A percentile compares a stretch with the other conserved stretches of the same genome.
Evolutionary conservation across 352 stramenopile genomes (phyloP).

Genomic region (Phytopythium ostracodes): DNA sequence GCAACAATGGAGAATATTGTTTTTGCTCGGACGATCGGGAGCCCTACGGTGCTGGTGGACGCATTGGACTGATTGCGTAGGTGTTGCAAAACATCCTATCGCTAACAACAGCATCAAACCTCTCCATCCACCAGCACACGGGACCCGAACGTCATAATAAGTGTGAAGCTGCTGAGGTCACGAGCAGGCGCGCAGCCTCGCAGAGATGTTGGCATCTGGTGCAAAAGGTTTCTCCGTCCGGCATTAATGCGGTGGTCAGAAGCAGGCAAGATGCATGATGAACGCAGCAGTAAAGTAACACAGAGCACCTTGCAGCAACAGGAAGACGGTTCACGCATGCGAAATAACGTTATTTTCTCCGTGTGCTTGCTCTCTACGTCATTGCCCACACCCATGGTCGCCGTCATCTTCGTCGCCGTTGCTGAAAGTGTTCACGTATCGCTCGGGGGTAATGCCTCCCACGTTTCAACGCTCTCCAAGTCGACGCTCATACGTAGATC

Average conservation of each 20-base stretch:
- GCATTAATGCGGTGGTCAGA: not conserved
- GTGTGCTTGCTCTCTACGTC: not conserved
- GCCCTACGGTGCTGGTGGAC: not conserved
- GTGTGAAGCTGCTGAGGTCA: not conserved
- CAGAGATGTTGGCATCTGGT: too few species aligned
- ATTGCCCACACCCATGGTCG: not conserved
- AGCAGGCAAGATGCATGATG: not conserved
- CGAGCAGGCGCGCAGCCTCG: too few species aligned
- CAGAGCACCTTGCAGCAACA: not conserved
- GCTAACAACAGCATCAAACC: not conserved
- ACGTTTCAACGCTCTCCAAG: too few species aligned
- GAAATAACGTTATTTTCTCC: conserved; percentile 10
- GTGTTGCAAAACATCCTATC: too few species aligned
- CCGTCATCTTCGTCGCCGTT: too few species aligned
- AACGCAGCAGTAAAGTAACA: not conserved
- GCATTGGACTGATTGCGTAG: not conserved
- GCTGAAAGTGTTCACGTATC: not conserved
- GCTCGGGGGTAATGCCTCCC: too few species aligned
- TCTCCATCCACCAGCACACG: not conserved
- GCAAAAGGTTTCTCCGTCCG: not conserved
- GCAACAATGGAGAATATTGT: conserved; percentile 1
- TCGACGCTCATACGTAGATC: conserved; percentile 72
- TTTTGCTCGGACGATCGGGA: not conserved
- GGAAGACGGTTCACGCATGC: conserved; percentile 6
- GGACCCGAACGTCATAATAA: not conserved